phyloP scores from a whole-genome alignment of 2,329 filamentous ascomycete species.

The Cadophora sp. region DNA sequence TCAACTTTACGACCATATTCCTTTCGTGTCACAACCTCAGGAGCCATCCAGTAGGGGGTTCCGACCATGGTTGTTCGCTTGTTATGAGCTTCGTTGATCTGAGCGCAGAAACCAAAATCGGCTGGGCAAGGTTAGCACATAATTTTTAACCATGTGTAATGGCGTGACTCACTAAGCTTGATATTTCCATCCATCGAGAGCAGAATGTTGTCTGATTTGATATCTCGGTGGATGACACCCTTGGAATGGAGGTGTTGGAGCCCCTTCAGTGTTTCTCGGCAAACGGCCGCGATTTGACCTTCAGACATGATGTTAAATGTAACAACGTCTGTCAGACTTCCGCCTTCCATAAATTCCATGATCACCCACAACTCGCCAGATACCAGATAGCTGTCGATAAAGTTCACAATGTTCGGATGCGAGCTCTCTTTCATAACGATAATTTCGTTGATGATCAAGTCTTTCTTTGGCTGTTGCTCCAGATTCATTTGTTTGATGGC shows the following conservation, averaged over 20 bases:
- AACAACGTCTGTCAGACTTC: constrained; percentile 95
- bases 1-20: constrained; percentile 99
- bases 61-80: constrained; percentile 99
- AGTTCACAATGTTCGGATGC: constrained; percentile 98
- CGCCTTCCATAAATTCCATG: constrained; percentile 99
- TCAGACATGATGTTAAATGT: constrained; percentile 99
- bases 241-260: constrained; percentile 96
- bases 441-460: constrained; percentile 98
- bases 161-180: constrained; percentile 80
- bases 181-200: constrained; percentile 94
- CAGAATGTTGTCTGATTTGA: constrained; percentile 98
- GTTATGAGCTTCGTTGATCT: constrained; percentile 96
- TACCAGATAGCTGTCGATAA: constrained; percentile 95
- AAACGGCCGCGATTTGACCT: constrained; percentile 95
- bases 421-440: constrained; percentile 99
- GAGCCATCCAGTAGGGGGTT: constrained; percentile 99
- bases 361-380: constrained; percentile 95
- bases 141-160: not conserved
- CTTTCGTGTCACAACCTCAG: constrained; percentile 95
- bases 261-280: constrained; percentile 88
- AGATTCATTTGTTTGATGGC: constrained; percentile 99
- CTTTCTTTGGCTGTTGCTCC: constrained; percentile 98
- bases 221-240: constrained; percentile 97
- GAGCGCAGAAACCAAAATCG: constrained; percentile 98
- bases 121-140: constrained; percentile 59